These are phyloP conservation scores for Cercis canadensis DNA, from an alignment of 306 rosid genomes.

Conservation along the genomic window DNA sequence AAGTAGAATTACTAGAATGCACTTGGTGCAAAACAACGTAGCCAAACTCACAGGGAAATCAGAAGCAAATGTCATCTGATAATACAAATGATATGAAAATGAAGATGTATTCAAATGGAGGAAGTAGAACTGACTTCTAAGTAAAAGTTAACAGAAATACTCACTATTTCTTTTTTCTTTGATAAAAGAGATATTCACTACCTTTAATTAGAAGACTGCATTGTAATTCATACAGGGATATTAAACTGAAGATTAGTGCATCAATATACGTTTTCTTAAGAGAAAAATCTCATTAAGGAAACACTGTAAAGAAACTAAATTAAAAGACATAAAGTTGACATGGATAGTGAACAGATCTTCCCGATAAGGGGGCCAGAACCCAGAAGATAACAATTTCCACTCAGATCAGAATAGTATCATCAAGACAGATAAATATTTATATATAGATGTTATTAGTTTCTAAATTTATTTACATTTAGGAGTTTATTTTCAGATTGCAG, in stretches of 20 bases:
- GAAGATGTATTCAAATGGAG: slow-evolving; percentile 15
- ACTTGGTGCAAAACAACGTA: slow-evolving; percentile 20
- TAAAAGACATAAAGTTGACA: not conserved
- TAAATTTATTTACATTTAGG: too few species aligned
- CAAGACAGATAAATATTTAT: too few species aligned
- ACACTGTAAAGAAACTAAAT: not conserved
- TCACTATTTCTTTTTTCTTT: not conserved
- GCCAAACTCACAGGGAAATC: slow-evolving; percentile 28
- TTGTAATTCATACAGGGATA: slow-evolving; percentile 3
- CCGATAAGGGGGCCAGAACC: not conserved
- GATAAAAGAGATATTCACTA: too few species aligned
- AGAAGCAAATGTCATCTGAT: not conserved
- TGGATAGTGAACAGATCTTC: not conserved
- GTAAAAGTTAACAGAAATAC: not conserved
- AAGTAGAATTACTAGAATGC: slow-evolving; percentile 17
- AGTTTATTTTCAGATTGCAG: too few species aligned
- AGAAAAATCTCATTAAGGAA: too few species aligned
- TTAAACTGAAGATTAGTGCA: slow-evolving; percentile 9
- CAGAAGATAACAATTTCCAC: slow-evolving; percentile 11
- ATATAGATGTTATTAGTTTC: too few species aligned
- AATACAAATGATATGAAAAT: not conserved
- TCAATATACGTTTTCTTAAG: too few species aligned
- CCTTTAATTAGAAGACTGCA: not conserved
- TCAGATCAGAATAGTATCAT: not conserved
- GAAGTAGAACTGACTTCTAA: not conserved